Conservation (phyloP, 2,329 filamentous ascomycete genomes). For the Exophiala alcalophila region DNA sequence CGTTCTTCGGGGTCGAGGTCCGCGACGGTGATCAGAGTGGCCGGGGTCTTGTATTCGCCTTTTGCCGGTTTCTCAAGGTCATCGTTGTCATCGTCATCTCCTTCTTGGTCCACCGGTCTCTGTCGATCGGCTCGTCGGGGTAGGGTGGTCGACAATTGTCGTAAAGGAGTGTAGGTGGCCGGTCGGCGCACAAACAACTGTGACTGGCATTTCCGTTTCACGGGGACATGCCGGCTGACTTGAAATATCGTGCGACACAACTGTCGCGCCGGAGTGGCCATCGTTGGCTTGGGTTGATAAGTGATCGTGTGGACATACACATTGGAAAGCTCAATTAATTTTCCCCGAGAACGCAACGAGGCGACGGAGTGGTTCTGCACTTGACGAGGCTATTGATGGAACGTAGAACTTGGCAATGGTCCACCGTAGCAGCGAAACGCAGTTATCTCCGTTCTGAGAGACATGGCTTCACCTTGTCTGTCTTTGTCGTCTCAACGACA, state of each 20-base stretch:
- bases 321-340: conserved; percentile 19
- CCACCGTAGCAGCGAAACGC: conserved; percentile 2
- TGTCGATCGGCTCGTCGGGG: conserved; percentile 15
- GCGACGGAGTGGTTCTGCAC: too few species aligned
- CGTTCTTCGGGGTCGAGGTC: conserved; percentile 28
- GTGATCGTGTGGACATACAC: conserved; percentile 5
- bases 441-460: neutral
- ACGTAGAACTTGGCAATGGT: conserved; percentile 8
- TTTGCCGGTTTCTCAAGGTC: conserved; percentile 11
- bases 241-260: conserved; percentile 27
- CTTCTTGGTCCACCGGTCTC: neutral
- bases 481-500: conserved; percentile 3
- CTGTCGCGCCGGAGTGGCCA: conserved; percentile 30
- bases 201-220: conserved; percentile 23
- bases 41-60: conserved; percentile 21
- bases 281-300: conserved; percentile 8
- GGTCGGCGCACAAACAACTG: conserved; percentile 12
- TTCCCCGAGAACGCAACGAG: conserved; percentile 8
- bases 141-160: conserved; percentile 22
- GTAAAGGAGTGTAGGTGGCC: conserved; percentile 12
- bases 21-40: conserved; percentile 16
- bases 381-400: too few species aligned
- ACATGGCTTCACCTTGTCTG: conserved; percentile 1
- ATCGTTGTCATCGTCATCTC: conserved; percentile 6
- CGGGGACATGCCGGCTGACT: conserved; percentile 20